These are phyloP conservation scores for Polytrichum formosum DNA, from an alignment of 225 moss, liverwort and hornwort genomes.

Conservation along the genomic window DNA sequence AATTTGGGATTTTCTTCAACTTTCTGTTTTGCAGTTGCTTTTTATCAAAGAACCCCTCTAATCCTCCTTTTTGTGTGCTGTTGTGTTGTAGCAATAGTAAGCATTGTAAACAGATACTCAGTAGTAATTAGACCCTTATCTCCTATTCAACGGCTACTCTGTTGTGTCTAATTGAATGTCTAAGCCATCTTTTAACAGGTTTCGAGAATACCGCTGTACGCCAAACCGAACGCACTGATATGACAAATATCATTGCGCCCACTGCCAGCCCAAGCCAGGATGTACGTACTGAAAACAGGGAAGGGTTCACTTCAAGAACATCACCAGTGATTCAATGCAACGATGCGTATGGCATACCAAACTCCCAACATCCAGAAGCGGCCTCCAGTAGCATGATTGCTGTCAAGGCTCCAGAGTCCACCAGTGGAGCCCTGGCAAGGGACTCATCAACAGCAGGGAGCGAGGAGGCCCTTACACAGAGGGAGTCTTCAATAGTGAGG, in stretches of 20 bases:
- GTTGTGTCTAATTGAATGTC: no score
- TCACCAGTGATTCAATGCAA: constrained; percentile 13
- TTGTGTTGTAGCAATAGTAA: no score
- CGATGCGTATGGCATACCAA: constrained; percentile 5
- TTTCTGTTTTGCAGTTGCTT: no score
- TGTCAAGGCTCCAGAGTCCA: constrained; percentile 10
- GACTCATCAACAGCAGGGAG: constrained; percentile 15
- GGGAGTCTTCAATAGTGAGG: constrained; percentile 18
- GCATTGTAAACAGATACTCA: no score
- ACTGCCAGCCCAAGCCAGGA: constrained; percentile 17
- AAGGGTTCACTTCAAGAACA: constrained; percentile 8
- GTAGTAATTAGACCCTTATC: no score
- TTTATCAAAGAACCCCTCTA: no score
- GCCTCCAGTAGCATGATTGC: constrained; percentile 16
- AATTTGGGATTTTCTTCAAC: no score
- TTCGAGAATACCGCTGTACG: constrained; percentile 14
- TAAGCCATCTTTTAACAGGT: constrained; percentile 16
- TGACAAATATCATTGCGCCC: constrained; percentile 24
- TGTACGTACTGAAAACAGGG: neutral
- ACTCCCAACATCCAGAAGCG: constrained; percentile 15
- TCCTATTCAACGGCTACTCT: no score
- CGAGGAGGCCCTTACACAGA: neutral
- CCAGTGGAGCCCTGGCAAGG: neutral
- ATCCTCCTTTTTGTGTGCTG: no score
- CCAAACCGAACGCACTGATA: constrained; percentile 17